Evolutionary conservation across 179 eudicot species (phyloP), one percentile per base, ranked within the genome.

Genomic region (Beta corolliflora): DNA sequence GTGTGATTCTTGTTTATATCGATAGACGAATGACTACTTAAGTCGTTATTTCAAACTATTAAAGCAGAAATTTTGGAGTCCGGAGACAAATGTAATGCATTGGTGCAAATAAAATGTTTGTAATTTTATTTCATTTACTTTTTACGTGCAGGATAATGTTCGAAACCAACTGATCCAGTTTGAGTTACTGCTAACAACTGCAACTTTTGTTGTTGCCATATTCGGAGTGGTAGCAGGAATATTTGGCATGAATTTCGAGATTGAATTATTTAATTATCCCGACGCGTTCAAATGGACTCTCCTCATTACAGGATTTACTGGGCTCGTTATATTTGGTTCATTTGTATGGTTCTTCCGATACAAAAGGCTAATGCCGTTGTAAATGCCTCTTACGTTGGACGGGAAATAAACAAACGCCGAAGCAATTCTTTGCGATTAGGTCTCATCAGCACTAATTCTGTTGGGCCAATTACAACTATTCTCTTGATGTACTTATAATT

Each of bases 81-180:
- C 15, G 3, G 46, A 70, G 54, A 71, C 16, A 59, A 25, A 25
- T 25, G 29, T 25, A 25, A 41, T 46, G 59, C 54, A 74, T 15
- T 59, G 46, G n/a, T 36, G 9, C 29, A 23, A 50, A 0, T 8
- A 18, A 0, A 14, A 7, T 50, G 58, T 52, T 66, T 48, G 12
- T 78, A 53, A 13, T 21, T 58, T 44, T 8, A 44, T 75, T 80
- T 25, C 59, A 25, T 23, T 41, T 60, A 36, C 14, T 12, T 60
- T 29, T 7, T 9, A 12, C 25, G n/a, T 83, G 76, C 93, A 96
- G 99, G 99, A 94, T 81, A 96, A 90, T 79, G 98, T 94, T 21
- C 90, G 97, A 78, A 96, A 96, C 89, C 98, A 96, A 86, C 97
- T 96, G 87, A 94, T 96, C 75, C 98, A 94, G 82, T 96, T 94